Evolutionary conservation across 129 eudicot genomes (phyloP).

Genomic region (Pittosporum tobira): DNA sequence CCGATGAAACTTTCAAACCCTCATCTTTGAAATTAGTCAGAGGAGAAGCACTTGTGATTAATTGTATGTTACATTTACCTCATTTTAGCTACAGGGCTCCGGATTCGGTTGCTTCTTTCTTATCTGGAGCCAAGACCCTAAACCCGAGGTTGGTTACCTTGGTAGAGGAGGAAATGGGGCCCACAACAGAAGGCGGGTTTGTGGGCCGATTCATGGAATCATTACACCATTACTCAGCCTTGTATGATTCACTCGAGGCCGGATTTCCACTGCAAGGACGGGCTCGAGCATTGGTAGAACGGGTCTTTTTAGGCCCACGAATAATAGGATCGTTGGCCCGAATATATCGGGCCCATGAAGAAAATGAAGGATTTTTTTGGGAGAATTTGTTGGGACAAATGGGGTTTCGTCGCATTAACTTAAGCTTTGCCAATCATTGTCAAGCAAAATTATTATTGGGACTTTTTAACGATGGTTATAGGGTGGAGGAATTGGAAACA

Average conservation of each 20-base stretch:
- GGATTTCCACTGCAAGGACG: constrained; percentile 75
- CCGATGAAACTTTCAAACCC: constrained; percentile 56
- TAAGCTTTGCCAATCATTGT: constrained; percentile 77
- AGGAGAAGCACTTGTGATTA: constrained; percentile 62
- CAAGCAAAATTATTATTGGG: constrained; percentile 71
- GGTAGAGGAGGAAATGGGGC: constrained; percentile 61
- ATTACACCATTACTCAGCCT: constrained; percentile 59
- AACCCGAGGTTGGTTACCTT: constrained; percentile 54
- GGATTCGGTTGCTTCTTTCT: constrained; percentile 49
- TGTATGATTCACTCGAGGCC: constrained; percentile 64
- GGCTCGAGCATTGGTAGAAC: constrained; percentile 65
- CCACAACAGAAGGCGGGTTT: constrained; percentile 34
- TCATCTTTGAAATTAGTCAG: constrained; percentile 49
- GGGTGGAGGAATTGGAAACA: constrained; percentile 48
- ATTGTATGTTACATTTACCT: constrained; percentile 66
- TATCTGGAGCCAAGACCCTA: constrained; percentile 43
- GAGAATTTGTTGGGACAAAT: constrained; percentile 30
- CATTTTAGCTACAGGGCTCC: constrained; percentile 47
- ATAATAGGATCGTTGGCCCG: constrained; percentile 56
- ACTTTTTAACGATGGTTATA: constrained; percentile 59
- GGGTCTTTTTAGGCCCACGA: constrained; percentile 60
- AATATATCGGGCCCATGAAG: constrained; percentile 34
- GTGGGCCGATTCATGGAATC: constrained; percentile 66
- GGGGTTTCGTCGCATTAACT: constrained; percentile 34
- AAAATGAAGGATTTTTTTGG: constrained; percentile 40